phyloP scores from a whole-genome alignment of 345 rosid genomes.

The Hypericum perforatum region DNA sequence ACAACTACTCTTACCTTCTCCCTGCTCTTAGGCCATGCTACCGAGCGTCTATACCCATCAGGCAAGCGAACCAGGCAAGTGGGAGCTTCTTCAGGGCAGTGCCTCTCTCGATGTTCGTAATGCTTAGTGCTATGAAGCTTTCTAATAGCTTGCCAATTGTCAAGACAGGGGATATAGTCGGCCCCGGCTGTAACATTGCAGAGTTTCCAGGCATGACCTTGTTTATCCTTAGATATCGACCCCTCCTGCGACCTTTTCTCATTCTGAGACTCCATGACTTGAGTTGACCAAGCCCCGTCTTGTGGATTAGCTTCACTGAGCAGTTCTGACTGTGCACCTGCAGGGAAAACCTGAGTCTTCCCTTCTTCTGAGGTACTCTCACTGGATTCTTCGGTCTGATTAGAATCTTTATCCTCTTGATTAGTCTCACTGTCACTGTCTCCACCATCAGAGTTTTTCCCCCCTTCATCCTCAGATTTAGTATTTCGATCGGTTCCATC shows the following conservation, averaged over 20 bases:
- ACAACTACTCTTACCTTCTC: constrained; percentile 4
- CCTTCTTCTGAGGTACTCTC: constrained; percentile 17
- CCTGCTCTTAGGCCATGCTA: constrained; percentile 10
- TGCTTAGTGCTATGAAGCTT: constrained; percentile 7
- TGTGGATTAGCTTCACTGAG: constrained; percentile 5
- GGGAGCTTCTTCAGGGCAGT: constrained; percentile 9
- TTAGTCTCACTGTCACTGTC: constrained; percentile 16
- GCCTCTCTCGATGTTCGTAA: constrained; percentile 9
- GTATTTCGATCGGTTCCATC: constrained; percentile 13
- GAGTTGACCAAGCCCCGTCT: constrained; percentile 7
- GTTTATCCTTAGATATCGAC: neutral
- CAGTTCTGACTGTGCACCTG: constrained; percentile 7
- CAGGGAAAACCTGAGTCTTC: constrained; percentile 8
- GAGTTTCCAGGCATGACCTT: constrained; percentile 6
- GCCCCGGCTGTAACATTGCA: constrained; percentile 5
- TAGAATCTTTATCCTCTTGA: constrained; percentile 10
- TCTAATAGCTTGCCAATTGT: constrained; percentile 4
- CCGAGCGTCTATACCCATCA: constrained; percentile 2
- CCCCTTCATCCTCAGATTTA: constrained; percentile 15
- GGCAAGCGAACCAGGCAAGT: constrained; percentile 1
- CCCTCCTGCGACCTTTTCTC: constrained; percentile 1
- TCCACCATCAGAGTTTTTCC: constrained; percentile 17
- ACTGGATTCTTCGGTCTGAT: constrained; percentile 21
- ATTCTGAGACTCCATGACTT: constrained; percentile 6
- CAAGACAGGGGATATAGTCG: constrained; percentile 3